Percentiles rank a stretch among this genome's conserved stretches.
These are phyloP conservation scores for Pseudogymnoascus sp. DNA, from an alignment of 2,329 filamentous ascomycete genomes.

Conservation along the genomic window DNA sequence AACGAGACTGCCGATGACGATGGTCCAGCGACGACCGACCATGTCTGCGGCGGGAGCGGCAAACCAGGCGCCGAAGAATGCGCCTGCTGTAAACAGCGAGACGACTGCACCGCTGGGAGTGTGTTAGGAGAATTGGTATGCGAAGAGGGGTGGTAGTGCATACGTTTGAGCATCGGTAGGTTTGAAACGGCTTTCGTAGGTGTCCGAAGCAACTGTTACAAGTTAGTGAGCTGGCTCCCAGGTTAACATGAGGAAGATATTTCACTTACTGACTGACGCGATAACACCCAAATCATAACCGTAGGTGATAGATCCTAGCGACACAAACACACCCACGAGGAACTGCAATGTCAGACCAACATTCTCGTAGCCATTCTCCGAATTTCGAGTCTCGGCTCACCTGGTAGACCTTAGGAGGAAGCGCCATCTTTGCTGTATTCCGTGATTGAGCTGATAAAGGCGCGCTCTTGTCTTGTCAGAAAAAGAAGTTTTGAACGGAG, in stretches of 20 bases:
- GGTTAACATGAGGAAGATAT: background rate
- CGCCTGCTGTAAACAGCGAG: conserved; percentile 64
- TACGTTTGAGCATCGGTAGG: conserved; percentile 14
- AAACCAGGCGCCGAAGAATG: conserved; percentile 54
- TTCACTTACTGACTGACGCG: conserved; percentile 33
- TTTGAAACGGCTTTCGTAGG: conserved; percentile 35
- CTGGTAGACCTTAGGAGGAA: conserved; percentile 37
- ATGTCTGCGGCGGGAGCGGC: conserved; percentile 58
- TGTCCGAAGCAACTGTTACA: conserved; percentile 36
- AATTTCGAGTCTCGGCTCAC: background rate
- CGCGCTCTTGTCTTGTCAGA: background rate
- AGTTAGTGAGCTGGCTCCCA: background rate
- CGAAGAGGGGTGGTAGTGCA: background rate
- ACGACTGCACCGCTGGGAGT: conserved; percentile 57
- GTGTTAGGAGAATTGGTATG: background rate
- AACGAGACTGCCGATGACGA: conserved; percentile 59
- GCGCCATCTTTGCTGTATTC: conserved; percentile 30
- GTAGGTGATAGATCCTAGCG: conserved; percentile 45
- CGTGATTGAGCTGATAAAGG: background rate
- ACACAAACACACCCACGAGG: conserved; percentile 46
- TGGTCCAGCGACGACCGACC: conserved; percentile 64
- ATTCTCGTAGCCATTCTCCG: background rate
- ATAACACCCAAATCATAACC: conserved; percentile 49
- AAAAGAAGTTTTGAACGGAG: background rate
- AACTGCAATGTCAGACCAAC: conserved; percentile 31